Evolutionary conservation across 2,329 filamentous ascomycete species (phyloP), one percentile per base, ranked within the genome.

Genomic region (Fusarium poae): DNA sequence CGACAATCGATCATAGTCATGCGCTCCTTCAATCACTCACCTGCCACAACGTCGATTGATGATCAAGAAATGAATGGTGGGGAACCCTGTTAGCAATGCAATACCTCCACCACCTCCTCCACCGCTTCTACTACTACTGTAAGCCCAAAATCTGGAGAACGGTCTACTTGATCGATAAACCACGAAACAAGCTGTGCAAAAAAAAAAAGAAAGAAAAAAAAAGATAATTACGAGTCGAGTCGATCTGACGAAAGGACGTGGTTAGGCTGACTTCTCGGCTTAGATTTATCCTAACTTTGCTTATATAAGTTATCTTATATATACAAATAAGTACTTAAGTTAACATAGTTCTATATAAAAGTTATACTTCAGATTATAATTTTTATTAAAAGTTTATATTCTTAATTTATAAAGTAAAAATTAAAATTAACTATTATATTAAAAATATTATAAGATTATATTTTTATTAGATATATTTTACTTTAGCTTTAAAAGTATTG

Each of bases 21-120:
- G 71, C 61, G 71, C 66, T 66, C 53, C 51, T 48, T 59, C 46
- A 35, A 32, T 43, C 52, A 58, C 67, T 72, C 69, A 73, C 61
- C 68, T 58, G 62, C 61, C 50, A 68, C 50, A 65, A 51, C 56
- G 60, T 58, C 45, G 58, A 52, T 57, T 49, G 44, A 55, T 42
- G 56, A 70, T 68, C 60, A 55, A 60, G 49, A 58, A 57, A 56
- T 54, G 15, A 57, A 63, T 50, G 45, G 68, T 69, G 68, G 68
- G 60, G 65, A 57, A 53, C 52, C 51, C 40, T 46, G 57, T 52
- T 51, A 45, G 54, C 21, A 59, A 25, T 44, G 11, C 20, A 20
- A 6, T n/a, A 20, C 11, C 4, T 32, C 29, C 29, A 32, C 30
- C 30, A 20, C 11, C n/a, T 20, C 52, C 44, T 46, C 51, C 57